Evolutionary conservation across 1,139 yeast species (phyloP).

Genomic region (Magnusiomyces ingens): DNA sequence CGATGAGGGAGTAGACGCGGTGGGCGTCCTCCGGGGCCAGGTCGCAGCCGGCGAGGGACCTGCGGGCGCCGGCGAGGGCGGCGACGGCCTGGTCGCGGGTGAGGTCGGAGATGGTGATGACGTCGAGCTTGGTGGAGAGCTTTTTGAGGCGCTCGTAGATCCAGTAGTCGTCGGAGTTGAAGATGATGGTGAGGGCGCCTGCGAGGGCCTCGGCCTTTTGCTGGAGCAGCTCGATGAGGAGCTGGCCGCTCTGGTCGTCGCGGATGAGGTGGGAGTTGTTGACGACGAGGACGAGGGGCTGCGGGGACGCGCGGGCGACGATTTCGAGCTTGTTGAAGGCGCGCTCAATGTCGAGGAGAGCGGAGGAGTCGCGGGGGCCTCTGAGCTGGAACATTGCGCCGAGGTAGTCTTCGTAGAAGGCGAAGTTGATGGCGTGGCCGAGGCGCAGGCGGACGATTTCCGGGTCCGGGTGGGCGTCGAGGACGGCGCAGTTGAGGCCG

Average conservation of each 20-base stretch:
- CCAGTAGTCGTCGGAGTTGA: slow-evolving; percentile 86
- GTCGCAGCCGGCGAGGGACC: slow-evolving; percentile 40
- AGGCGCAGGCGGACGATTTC: slow-evolving; percentile 71
- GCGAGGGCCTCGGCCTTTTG: slow-evolving; percentile 77
- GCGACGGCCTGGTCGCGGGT: slow-evolving; percentile 48
- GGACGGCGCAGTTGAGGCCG: slow-evolving; percentile 60
- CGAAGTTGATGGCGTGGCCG: slow-evolving; percentile 69
- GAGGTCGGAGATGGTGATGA: slow-evolving; percentile 64
- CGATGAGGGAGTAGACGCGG: slow-evolving; percentile 61
- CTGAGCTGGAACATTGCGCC: slow-evolving; percentile 76
- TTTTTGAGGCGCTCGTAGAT: slow-evolving; percentile 68
- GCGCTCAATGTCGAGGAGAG: slow-evolving; percentile 72
- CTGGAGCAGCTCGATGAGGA: slow-evolving; percentile 68
- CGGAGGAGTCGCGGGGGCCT: slow-evolving; percentile 84
- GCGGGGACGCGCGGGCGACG: slow-evolving; percentile 51
- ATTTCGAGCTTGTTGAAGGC: slow-evolving; percentile 72
- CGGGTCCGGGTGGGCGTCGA: slow-evolving; percentile 84
- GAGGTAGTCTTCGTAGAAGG: slow-evolving; percentile 72
- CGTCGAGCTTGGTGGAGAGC: slow-evolving; percentile 68
- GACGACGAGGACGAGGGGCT: slow-evolving; percentile 62
- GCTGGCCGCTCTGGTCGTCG: slow-evolving; percentile 61
- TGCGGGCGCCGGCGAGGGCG: slow-evolving; percentile 51
- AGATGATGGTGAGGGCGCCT: slow-evolving; percentile 67
- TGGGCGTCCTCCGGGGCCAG: slow-evolving; percentile 41
- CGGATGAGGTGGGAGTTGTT: slow-evolving; percentile 70